These are phyloP conservation scores for Deinandra increscens DNA, from an alignment of 129 eudicot species.

Conservation along the genomic window DNA sequence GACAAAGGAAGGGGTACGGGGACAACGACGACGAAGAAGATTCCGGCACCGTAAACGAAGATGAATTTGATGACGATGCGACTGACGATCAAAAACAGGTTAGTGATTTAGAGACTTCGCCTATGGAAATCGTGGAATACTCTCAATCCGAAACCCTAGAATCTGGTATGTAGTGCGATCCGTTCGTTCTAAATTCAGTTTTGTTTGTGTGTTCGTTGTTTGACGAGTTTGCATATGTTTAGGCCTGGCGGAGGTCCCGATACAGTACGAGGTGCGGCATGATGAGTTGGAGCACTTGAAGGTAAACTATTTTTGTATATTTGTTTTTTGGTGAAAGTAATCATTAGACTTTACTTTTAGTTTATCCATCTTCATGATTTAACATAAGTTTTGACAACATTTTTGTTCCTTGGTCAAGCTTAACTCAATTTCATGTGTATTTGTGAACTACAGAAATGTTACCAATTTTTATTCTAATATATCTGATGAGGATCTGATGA, in stretches of 20 bases:
- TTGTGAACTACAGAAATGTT: constrained; percentile 6
- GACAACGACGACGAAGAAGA: constrained; percentile 19
- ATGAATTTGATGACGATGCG: constrained; percentile 18
- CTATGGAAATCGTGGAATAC: constrained; percentile 24
- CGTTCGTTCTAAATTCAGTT: neutral
- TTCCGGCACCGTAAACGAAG: constrained; percentile 25
- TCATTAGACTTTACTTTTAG: neutral
- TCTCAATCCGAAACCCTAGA: constrained; percentile 39
- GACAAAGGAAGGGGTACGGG: neutral
- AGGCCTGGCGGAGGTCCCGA: constrained; percentile 41
- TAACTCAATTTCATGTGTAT: constrained; percentile 2
- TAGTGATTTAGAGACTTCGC: constrained; percentile 29
- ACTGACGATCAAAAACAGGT: constrained; percentile 28
- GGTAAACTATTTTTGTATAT: constrained; percentile 15
- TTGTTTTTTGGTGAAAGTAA: neutral
- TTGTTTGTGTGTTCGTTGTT: neutral
- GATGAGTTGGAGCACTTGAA: constrained; percentile 38
- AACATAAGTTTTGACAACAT: neutral
- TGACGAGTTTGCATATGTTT: constrained; percentile 6
- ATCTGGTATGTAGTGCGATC: constrained; percentile 34
- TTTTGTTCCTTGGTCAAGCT: neutral
- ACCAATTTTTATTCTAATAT: neutral
- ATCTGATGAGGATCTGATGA: too few species aligned
- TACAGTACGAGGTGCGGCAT: constrained; percentile 36
- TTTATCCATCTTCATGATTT: neutral